phyloP scores from a whole-genome alignment of 108 stramenopile genomes.

The Poteriospumella lacustris region DNA sequence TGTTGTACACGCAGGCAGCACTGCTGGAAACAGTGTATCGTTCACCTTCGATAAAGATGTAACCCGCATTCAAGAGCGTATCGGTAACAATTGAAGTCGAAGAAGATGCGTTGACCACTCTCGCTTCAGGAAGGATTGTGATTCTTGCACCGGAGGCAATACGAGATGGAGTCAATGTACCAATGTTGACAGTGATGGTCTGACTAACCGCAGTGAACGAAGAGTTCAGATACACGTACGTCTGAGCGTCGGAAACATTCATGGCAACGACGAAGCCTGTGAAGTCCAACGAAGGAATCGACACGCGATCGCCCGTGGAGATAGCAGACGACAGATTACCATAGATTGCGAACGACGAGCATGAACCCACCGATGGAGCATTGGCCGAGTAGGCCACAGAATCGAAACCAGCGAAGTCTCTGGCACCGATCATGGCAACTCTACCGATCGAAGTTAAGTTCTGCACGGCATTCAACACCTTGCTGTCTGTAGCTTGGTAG shows the following conservation, averaged over 20 bases:
- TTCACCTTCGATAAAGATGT: slow-evolving; percentile 21
- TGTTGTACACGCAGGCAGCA: background rate
- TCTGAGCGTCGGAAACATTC: background rate
- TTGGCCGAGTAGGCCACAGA: background rate
- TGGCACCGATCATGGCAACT: slow-evolving; percentile 30
- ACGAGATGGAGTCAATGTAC: background rate
- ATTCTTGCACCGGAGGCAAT: background rate
- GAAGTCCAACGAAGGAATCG: background rate
- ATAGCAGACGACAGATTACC: background rate
- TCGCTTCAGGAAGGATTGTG: background rate
- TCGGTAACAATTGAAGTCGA: background rate
- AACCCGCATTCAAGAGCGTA: background rate
- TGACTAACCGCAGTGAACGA: background rate
- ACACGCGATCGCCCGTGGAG: background rate
- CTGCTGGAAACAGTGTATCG: slow-evolving; percentile 11
- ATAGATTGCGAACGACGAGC: background rate
- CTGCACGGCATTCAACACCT: slow-evolving; percentile 34
- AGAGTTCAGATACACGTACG: background rate
- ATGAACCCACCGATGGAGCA: background rate
- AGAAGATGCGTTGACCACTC: slow-evolving; percentile 16
- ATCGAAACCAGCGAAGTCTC: background rate
- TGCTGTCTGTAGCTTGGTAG: slow-evolving; percentile 21
- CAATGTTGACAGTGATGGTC: background rate
- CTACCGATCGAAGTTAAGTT: slow-evolving; percentile 33
- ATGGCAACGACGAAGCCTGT: background rate